These are phyloP conservation scores for Didymella keratinophila DNA, from an alignment of 2,329 filamentous ascomycete species.

Conservation along the genomic window DNA sequence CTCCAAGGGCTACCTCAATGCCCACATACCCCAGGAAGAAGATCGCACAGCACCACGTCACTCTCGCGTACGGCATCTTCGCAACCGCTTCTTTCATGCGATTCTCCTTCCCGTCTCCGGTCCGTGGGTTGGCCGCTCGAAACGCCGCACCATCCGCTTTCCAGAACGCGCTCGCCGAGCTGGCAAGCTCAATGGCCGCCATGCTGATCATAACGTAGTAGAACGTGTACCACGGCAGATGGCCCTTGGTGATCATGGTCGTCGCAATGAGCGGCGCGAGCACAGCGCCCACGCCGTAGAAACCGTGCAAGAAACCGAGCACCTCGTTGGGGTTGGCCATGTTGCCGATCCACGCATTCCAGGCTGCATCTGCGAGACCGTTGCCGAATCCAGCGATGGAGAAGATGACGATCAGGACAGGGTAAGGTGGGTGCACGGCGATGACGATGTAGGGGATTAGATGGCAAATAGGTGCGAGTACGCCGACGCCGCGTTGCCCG, in stretches of 20 bases:
- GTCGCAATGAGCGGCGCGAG: constrained; percentile 75
- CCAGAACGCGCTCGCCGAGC: constrained; percentile 69
- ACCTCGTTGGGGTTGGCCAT: constrained; percentile 78
- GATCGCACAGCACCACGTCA: constrained; percentile 75
- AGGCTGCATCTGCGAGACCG: constrained; percentile 70
- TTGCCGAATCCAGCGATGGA: constrained; percentile 75
- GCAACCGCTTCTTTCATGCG: constrained; percentile 61
- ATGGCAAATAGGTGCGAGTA: constrained; percentile 69
- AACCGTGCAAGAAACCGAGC: constrained; percentile 74
- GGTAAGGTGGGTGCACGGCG: constrained; percentile 72
- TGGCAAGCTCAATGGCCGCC: constrained; percentile 63
- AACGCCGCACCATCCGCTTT: constrained; percentile 65
- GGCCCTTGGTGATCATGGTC: constrained; percentile 70
- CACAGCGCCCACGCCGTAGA: constrained; percentile 76
- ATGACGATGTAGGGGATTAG: constrained; percentile 71
- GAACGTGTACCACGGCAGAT: constrained; percentile 73
- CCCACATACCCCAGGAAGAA: constrained; percentile 84
- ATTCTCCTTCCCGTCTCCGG: constrained; percentile 56
- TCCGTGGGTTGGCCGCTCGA: constrained; percentile 59
- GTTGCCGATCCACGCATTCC: constrained; percentile 68
- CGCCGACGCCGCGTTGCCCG: constrained; percentile 75
- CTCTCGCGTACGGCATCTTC: constrained; percentile 55
- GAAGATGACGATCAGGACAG: constrained; percentile 70
- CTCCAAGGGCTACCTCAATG: constrained; percentile 76
- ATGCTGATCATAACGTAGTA: constrained; percentile 77